Base-by-base conservation (phyloP, 805 yeast species). In the Hemisphaericaspora nanyangensis region DNA sequence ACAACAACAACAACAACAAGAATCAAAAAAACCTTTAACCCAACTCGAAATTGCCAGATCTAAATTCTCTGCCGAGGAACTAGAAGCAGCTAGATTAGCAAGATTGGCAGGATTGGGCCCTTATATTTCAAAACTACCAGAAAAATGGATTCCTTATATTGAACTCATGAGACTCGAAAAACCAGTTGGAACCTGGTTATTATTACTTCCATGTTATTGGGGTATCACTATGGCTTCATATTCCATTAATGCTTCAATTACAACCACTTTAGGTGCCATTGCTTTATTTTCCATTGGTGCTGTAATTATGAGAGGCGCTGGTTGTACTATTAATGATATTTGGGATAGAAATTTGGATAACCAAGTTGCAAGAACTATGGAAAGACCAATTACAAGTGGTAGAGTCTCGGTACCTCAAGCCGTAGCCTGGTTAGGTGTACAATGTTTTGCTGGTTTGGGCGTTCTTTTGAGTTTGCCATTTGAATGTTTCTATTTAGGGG, bases 291-390 rank as follows among this genome's bases (percentile, higher is more conserved):
- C 91, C 4, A 68, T 83, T 4, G 99, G 99, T 11, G 77, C 97
- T 0, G 53, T 90, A 29, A 72, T 91, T 13, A 93, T 95, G 95
- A 76, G 99, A 60, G 96, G 98, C 19, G 97, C 96, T 1, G 99
- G 99, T 0, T 93, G 99, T 59, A 90, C 96, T 0, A 82, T 93
- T 39, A 93, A 93, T 58, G 99, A 93, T 61, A 69, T 91, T 32
- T 69, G 82, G 56, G 99, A 93, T 57, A 69, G 88, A 38, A 72
- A 91, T 43, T 68, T 90, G 35, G 99, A 93, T 54, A 72, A 75
- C 46, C 76, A 88, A 59, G 99, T 93, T 3, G 83, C 84, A 7
- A 75, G 99, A 47, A 91, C 98, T 3, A 76, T 81, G 35, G 87
- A 82, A 54, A 71, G 99, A 53, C 99, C 99, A n/a, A 73, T 93